Percentiles rank a stretch among this genome's conserved stretches.
Conservation (phyloP, 129 eudicot genomes). For the Helianthus tuberosus region DNA sequence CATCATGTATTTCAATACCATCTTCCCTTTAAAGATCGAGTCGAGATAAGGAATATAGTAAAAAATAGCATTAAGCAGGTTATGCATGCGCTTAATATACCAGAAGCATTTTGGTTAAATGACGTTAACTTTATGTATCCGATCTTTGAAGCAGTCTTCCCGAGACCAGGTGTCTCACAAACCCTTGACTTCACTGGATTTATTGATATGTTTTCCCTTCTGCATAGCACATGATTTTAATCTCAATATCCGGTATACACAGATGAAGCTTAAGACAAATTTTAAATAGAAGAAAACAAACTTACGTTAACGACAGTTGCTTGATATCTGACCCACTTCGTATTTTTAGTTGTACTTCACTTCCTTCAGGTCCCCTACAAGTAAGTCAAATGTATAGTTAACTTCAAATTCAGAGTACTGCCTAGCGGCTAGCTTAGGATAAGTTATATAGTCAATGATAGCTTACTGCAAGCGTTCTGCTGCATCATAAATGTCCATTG, state of each 20-base stretch:
- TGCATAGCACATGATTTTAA: slow-evolving; percentile 37
- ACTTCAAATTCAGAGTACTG: slow-evolving; percentile 13
- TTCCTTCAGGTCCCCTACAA: slow-evolving; percentile 94
- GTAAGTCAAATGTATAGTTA: slow-evolving; percentile 17
- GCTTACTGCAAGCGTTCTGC: slow-evolving; percentile 94
- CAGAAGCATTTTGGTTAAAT: slow-evolving; percentile 94
- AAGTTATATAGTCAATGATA: slow-evolving; percentile 10
- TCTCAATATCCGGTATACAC: slow-evolving; percentile 8
- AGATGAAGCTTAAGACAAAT: slow-evolving; percentile 13
- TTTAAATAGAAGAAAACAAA: slow-evolving; percentile 16
- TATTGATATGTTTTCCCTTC: slow-evolving; percentile 84
- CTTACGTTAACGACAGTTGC: slow-evolving; percentile 62
- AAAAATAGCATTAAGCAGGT: not conserved
- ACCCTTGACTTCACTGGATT: slow-evolving; percentile 94
- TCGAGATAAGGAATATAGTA: not conserved
- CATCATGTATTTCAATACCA: not conserved
- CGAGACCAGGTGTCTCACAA: slow-evolving; percentile 67
- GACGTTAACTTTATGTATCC: slow-evolving; percentile 92
- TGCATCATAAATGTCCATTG: slow-evolving; percentile 95
- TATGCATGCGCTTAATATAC: slow-evolving; percentile 39
- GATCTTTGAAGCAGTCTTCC: slow-evolving; percentile 70
- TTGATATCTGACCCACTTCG: slow-evolving; percentile 69
- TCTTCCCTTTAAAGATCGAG: not conserved
- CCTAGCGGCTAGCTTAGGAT: too few relatives aligned
- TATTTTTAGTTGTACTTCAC: slow-evolving; percentile 66